Evolutionary conservation across 2,329 filamentous ascomycete species (phyloP), one percentile per base, ranked within the genome.

Genomic region (Trichoderma cornu-damae): DNA sequence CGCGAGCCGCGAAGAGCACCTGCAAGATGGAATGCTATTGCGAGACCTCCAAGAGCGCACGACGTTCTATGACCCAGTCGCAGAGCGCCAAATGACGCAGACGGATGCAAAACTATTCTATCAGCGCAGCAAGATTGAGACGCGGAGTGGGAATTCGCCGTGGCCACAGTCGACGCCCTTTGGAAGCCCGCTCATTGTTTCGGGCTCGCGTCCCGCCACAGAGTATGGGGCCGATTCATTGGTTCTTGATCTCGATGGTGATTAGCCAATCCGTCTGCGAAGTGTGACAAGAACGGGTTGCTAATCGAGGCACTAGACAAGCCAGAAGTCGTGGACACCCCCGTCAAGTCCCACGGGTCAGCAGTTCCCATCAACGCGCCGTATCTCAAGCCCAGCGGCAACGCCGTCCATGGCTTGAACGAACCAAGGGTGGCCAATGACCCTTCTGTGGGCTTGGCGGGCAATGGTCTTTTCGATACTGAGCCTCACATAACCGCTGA

Each of bases 51-150:
- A 82, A 32, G 79, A 79, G 60, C 87, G 86, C 69, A 96, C 91
- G 7, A 89, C 92, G 18, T 95, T 91, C 69, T 96, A 96, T 74
- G 92, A 96, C 72, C 90, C 93, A 67, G 87, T 93, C 52, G 89
- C 90, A 53, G 94, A 99, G 73, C 95, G 94, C 67, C 89, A 93
- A 68, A 88, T 96, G 85, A 95, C 88, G 67, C 91, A 96, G 71
- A 87, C 89, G 24, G 94, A 99, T 70, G 90, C 93, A 59, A 97
- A 96, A 73, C 81, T 96, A 61, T 96, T 97, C 75, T 99, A 96
- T 72, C 93, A 96, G 74, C 82, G 89, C 63, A 91, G 90, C 72
- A 89, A 91, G 71, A 77, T 86, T 58, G 87, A 87, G 61, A 57
- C 67, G 67, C 63, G 78, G 70, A 65, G 63, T 63, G 49, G 65